Evolutionary conservation across 2,329 filamentous ascomycete genomes (phyloP).

Genomic region (Emergomyces pasteurianus): DNA sequence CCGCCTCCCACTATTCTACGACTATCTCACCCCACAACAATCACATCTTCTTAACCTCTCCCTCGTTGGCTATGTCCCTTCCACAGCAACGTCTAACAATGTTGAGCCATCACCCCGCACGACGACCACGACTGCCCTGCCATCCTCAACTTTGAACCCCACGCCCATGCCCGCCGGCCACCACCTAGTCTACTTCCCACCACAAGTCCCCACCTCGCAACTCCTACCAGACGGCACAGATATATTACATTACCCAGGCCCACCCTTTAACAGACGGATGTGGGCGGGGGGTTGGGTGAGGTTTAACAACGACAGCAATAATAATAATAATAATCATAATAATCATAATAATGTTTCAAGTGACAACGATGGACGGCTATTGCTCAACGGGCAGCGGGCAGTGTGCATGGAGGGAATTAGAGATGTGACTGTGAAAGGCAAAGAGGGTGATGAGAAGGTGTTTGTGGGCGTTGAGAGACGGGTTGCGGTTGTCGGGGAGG

Average conservation of each 20-base stretch:
- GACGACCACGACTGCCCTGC: conserved; percentile 16
- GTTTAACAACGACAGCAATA: conserved; percentile 30
- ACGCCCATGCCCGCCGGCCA: conserved; percentile 42
- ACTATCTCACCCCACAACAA: conserved; percentile 49
- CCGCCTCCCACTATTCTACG: conserved; percentile 38
- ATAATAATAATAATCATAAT: background rate
- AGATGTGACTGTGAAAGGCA: conserved; percentile 40
- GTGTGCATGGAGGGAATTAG: conserved; percentile 37
- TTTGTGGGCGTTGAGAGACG: conserved; percentile 49
- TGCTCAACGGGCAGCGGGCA: conserved; percentile 26
- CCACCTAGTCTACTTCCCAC: conserved; percentile 80
- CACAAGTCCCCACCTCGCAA: conserved; percentile 46
- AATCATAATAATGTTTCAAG: background rate
- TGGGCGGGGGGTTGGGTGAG: conserved; percentile 73
- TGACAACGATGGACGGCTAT: conserved; percentile 10
- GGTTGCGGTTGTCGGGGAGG: conserved; percentile 31
- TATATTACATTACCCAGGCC: conserved; percentile 60
- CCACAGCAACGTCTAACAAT: conserved; percentile 5
- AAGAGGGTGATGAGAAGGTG: conserved; percentile 43
- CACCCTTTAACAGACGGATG: conserved; percentile 61
- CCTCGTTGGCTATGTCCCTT: conserved; percentile 45
- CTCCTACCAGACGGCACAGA: conserved; percentile 81
- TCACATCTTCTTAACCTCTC: conserved; percentile 55
- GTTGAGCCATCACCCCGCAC: background rate
- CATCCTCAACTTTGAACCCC: conserved; percentile 19